Evolutionary conservation across 495 filamentous ascomycete species (phyloP).

Genomic region (Podospora pseudoanserina): DNA sequence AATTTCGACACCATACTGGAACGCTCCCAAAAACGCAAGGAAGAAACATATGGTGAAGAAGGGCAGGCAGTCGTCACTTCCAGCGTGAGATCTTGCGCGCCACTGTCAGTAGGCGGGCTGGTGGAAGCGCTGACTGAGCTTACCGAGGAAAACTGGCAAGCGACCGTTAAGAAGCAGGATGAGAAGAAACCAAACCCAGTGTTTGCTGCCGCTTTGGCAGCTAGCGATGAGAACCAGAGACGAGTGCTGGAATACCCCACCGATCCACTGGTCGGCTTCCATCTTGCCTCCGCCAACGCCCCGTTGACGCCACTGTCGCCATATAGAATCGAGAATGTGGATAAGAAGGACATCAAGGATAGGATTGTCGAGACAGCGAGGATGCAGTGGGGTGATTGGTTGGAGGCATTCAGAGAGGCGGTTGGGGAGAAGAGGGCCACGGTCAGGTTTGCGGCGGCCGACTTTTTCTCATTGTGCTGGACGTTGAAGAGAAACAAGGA

Average conservation of each 20-base stretch:
- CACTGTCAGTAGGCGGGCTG: constrained; percentile 22
- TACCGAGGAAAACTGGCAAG: constrained; percentile 36
- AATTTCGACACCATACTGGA: neutral
- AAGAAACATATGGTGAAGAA: constrained; percentile 16
- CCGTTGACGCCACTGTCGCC: constrained; percentile 18
- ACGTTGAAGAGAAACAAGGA: constrained; percentile 37
- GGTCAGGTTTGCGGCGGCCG: constrained; percentile 43
- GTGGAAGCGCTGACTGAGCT: constrained; percentile 14
- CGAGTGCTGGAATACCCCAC: constrained; percentile 39
- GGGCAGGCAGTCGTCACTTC: constrained; percentile 5
- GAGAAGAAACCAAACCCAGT: constrained; percentile 34
- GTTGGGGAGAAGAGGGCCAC: constrained; percentile 23
- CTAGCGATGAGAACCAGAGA: neutral
- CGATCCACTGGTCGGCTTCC: constrained; percentile 46
- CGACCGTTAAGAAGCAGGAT: constrained; percentile 23
- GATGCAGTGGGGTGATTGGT: constrained; percentile 36
- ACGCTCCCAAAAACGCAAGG: constrained; percentile 16
- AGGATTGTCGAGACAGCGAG: constrained; percentile 22
- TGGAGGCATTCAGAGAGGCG: constrained; percentile 27
- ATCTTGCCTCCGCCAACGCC: constrained; percentile 36
- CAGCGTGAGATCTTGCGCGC: constrained; percentile 11
- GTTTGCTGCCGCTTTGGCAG: constrained; percentile 23
- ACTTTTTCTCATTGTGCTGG: constrained; percentile 46
- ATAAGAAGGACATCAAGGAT: neutral
- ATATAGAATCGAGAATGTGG: neutral